These are phyloP conservation scores for Paramecium primaurelia DNA, from an alignment of 73 alveolate genomes.

Conservation along the genomic window DNA sequence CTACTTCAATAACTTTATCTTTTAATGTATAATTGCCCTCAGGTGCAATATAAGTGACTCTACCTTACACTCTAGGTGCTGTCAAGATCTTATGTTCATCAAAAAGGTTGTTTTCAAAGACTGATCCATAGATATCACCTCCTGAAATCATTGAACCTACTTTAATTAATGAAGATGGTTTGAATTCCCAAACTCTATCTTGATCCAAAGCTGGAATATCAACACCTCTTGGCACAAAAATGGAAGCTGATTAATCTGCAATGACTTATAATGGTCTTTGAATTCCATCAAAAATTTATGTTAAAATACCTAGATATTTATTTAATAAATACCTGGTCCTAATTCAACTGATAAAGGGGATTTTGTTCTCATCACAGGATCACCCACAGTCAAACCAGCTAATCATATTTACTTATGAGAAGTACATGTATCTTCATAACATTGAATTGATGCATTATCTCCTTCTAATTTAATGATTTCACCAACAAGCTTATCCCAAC, in stretches of 20 bases:
- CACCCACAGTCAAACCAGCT: conserved; percentile 98
- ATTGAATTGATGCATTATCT: conserved; percentile 98
- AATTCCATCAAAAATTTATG: conserved; percentile 87
- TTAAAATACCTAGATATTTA: conserved; percentile 77
- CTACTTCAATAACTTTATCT: conserved; percentile 90
- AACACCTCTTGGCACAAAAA: conserved; percentile 97
- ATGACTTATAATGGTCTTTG: conserved; percentile 60
- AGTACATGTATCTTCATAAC: conserved; percentile 95
- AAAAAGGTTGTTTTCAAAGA: conserved; percentile 90
- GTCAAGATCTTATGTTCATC: conserved; percentile 87
- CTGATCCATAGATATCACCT: conserved; percentile 97
- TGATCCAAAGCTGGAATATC: conserved; percentile 94
- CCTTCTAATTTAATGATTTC: conserved; percentile 98
- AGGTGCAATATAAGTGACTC: conserved; percentile 83
- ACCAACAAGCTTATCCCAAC: conserved; percentile 98
- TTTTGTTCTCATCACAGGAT: conserved; percentile 97
- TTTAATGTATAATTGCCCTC: conserved; percentile 85
- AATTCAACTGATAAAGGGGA: conserved; percentile 95
- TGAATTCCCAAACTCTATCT: conserved; percentile 93
- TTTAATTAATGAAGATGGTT: conserved; percentile 81
- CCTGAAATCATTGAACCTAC: conserved; percentile 77
- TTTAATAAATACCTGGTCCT: conserved; percentile 92
- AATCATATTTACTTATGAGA: background rate
- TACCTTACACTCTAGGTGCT: conserved; percentile 93
- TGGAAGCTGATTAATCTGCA: conserved; percentile 64